A percentile compares a stretch with the other conserved stretches of the same genome.
phyloP scores from a whole-genome alignment of 306 rosid species.

The Styphnolobium japonicum region DNA sequence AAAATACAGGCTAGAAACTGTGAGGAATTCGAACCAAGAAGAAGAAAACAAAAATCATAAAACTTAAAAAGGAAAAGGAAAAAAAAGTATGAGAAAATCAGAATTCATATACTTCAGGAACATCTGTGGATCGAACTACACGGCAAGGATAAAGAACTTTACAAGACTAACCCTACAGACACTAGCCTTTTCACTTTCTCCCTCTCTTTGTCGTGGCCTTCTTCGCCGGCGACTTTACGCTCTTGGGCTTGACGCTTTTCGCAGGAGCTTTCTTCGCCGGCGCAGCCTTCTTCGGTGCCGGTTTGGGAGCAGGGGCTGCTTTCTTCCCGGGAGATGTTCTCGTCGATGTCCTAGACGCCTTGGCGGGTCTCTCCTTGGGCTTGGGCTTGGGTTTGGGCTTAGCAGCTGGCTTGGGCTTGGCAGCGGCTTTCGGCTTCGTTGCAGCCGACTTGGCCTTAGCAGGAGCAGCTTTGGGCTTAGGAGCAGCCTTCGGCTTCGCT shows the following conservation, averaged over 20 bases:
- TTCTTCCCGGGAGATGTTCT: slow-evolving; percentile 61
- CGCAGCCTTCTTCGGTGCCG: slow-evolving; percentile 42
- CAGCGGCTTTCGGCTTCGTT: neutral
- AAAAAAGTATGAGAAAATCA: slow-evolving; percentile 16
- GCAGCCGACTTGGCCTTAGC: neutral
- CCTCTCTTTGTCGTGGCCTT: slow-evolving; percentile 44
- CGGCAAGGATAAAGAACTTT: slow-evolving; percentile 45
- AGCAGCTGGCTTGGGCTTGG: slow-evolving; percentile 22
- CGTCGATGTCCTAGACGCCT: slow-evolving; percentile 67
- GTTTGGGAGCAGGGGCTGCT: slow-evolving; percentile 49
- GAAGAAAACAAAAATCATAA: neutral
- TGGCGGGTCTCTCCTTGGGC: slow-evolving; percentile 47
- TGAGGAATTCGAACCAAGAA: neutral
- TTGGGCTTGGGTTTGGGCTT: slow-evolving; percentile 56
- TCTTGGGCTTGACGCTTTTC: slow-evolving; percentile 33
- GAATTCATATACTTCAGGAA: slow-evolving; percentile 6
- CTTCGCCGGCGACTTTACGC: slow-evolving; percentile 58
- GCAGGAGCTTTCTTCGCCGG: slow-evolving; percentile 41
- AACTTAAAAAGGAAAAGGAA: neutral
- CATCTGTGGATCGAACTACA: slow-evolving; percentile 27
- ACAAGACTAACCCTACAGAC: slow-evolving; percentile 63
- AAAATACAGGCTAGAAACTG: slow-evolving; percentile 21
- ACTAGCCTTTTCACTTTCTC: slow-evolving; percentile 36
- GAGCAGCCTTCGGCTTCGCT: neutral
- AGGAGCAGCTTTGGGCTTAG: neutral